Conservation (phyloP, 208 protist genomes). For the Crithidia thermophila region DNA sequence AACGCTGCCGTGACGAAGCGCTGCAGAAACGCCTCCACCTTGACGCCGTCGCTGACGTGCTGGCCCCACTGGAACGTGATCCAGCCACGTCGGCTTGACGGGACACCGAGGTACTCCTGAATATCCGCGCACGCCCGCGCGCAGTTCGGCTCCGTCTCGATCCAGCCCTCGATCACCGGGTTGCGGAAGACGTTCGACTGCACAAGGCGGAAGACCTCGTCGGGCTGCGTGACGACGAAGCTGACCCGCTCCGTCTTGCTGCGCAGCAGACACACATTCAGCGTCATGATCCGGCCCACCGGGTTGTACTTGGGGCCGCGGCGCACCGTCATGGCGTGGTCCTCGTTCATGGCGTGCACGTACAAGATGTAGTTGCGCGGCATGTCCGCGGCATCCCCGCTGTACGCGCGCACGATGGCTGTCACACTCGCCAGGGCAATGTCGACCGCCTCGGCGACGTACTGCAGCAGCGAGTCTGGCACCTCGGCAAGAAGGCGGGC, state of each 20-base stretch:
- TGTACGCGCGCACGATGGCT: slow-evolving; percentile 48
- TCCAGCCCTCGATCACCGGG: slow-evolving; percentile 86
- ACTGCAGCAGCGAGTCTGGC: slow-evolving; percentile 72
- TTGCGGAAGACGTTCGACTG: slow-evolving; percentile 84
- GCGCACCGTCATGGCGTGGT: slow-evolving; percentile 5
- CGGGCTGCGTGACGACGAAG: slow-evolving; percentile 55
- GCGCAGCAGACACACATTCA: slow-evolving; percentile 60
- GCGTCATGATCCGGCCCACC: slow-evolving; percentile 48
- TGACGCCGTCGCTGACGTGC: slow-evolving; percentile 47
- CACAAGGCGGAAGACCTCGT: slow-evolving; percentile 68
- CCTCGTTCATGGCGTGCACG: slow-evolving; percentile 34
- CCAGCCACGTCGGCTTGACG: slow-evolving; percentile 11
- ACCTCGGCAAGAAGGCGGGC: slow-evolving; percentile 52
- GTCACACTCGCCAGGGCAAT: slow-evolving; percentile 60
- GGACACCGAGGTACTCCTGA: slow-evolving; percentile 41
- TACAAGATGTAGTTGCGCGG: slow-evolving; percentile 66
- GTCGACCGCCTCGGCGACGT: slow-evolving; percentile 83
- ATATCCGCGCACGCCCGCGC: slow-evolving; percentile 51
- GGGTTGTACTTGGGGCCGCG: slow-evolving; percentile 71
- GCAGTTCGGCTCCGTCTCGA: slow-evolving; percentile 55
- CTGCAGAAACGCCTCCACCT: slow-evolving; percentile 73
- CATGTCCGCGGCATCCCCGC: slow-evolving; percentile 35
- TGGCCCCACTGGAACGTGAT: slow-evolving; percentile 82
- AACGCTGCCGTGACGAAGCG: slow-evolving; percentile 62
- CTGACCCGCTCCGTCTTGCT: slow-evolving; percentile 51